These are phyloP conservation scores for Pseudogymnoascus verrucosus DNA, from an alignment of 2,329 filamentous ascomycete genomes.

Conservation along the genomic window DNA sequence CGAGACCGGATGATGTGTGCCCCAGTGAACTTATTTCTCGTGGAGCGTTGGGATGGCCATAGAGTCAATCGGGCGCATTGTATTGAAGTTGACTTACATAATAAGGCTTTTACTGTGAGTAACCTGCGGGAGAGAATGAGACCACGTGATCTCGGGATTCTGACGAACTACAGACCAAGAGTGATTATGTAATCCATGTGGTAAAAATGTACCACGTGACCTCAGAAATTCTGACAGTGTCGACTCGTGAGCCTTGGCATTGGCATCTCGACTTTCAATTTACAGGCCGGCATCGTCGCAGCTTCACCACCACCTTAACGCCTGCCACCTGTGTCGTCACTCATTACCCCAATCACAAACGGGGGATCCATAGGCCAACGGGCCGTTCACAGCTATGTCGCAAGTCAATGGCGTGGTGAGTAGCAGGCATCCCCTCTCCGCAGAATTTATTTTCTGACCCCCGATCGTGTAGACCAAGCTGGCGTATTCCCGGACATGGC, in stretches of 20 bases:
- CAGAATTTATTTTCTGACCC: constrained; percentile 9
- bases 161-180: too few species aligned
- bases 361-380: constrained; percentile 13
- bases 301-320: background rate
- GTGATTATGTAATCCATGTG: background rate
- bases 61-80: background rate
- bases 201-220: background rate
- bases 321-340: background rate
- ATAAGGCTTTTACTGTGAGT: background rate
- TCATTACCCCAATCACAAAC: background rate
- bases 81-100: background rate
- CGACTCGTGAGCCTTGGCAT: constrained; percentile 3
- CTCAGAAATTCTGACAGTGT: background rate
- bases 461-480: constrained; percentile 65
- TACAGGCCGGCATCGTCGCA: constrained; percentile 1
- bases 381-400: constrained; percentile 50
- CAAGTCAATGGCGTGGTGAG: constrained; percentile 69
- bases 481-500: constrained; percentile 94
- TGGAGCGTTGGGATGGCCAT: background rate
- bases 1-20: background rate
- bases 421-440: constrained; percentile 11
- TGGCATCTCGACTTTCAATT: constrained; percentile 5
- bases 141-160: background rate
- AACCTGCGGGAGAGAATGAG: background rate
- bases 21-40: background rate